A percentile compares a stretch with the other conserved stretches of the same genome.
Evolutionary conservation across 306 rosid species (phyloP).

Genomic region (Prunus campanulata): DNA sequence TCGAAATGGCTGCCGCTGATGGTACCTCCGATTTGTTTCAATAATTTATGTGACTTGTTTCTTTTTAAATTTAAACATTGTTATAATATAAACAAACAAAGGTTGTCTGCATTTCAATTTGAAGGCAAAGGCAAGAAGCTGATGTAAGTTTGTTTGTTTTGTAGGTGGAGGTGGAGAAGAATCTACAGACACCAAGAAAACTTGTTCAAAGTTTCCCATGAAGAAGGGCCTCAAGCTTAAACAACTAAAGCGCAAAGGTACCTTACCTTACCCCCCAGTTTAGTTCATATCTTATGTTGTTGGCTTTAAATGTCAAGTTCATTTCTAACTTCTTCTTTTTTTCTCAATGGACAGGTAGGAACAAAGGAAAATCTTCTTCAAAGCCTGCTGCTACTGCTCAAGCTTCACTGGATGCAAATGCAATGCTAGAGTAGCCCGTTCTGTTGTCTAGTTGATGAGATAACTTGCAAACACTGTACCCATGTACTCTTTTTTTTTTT

Average conservation of each 20-base stretch:
- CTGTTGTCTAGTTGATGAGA: not conserved
- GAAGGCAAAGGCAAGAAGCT: not conserved
- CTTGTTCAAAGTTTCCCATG: conserved; percentile 39
- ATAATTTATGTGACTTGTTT: not conserved
- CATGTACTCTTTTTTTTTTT: not conserved
- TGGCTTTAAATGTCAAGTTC: not conserved
- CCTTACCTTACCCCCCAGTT: too few species aligned
- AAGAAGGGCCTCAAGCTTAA: conserved; percentile 60
- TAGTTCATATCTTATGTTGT: not conserved
- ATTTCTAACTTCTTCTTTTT: not conserved
- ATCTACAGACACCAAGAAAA: conserved; percentile 19
- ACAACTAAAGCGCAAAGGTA: conserved; percentile 56
- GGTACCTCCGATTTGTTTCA: conserved; percentile 34
- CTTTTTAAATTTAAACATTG: not conserved
- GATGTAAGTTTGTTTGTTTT: conserved; percentile 9
- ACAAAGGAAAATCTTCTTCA: conserved; percentile 49
- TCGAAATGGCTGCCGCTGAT: conserved; percentile 80
- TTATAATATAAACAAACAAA: too few species aligned
- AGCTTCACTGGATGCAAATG: conserved; percentile 41
- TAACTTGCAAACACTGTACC: not conserved
- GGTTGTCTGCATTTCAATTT: not conserved
- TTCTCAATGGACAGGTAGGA: conserved; percentile 43
- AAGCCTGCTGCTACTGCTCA: conserved; percentile 21
- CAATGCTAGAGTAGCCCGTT: conserved; percentile 38
- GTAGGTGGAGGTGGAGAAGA: conserved; percentile 23